Evolutionary conservation across 2,329 filamentous ascomycete genomes (phyloP).

Genomic region (Seiridium unicorne): DNA sequence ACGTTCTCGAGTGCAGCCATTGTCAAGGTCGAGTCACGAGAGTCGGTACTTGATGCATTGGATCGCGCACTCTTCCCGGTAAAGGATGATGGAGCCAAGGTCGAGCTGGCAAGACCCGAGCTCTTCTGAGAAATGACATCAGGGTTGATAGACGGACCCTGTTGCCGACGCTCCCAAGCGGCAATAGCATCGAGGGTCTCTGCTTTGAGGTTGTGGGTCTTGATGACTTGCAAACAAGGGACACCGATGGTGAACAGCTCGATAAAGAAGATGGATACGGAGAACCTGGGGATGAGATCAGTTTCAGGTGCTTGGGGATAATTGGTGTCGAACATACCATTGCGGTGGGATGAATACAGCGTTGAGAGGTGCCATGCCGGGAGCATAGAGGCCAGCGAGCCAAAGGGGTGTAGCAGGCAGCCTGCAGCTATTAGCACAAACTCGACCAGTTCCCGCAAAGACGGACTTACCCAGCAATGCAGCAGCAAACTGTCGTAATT

Average conservation of each 20-base stretch:
- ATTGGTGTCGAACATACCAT: conserved; percentile 48
- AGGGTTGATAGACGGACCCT: conserved; percentile 26
- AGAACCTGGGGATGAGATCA: conserved; percentile 39
- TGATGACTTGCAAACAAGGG: conserved; percentile 56
- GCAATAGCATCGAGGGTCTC: conserved; percentile 49
- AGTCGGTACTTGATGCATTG: conserved; percentile 7
- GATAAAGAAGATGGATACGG: conserved; percentile 59
- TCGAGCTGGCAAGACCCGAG: conserved; percentile 7
- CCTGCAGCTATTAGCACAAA: conserved; percentile 28
- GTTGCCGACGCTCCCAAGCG: conserved; percentile 43
- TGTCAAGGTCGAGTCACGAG: conserved; percentile 14
- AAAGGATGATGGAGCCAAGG: conserved; percentile 10
- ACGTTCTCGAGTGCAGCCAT: conserved; percentile 46
- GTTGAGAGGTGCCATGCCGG: conserved; percentile 51
- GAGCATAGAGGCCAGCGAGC: conserved; percentile 57
- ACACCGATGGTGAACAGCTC: conserved; percentile 64
- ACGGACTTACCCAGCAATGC: conserved; percentile 40
- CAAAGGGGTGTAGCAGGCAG: conserved; percentile 67
- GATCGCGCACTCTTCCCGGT: conserved; percentile 13
- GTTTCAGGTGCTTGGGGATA: not conserved
- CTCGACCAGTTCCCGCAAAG: not conserved
- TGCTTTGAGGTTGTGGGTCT: conserved; percentile 41
- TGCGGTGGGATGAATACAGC: conserved; percentile 57
- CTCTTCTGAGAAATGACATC: conserved; percentile 29
- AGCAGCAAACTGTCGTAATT: conserved; percentile 56